Evolutionary conservation across 306 rosid species (phyloP), one percentile per base, ranked within the genome.

Genomic region (Mimosa pudica): DNA sequence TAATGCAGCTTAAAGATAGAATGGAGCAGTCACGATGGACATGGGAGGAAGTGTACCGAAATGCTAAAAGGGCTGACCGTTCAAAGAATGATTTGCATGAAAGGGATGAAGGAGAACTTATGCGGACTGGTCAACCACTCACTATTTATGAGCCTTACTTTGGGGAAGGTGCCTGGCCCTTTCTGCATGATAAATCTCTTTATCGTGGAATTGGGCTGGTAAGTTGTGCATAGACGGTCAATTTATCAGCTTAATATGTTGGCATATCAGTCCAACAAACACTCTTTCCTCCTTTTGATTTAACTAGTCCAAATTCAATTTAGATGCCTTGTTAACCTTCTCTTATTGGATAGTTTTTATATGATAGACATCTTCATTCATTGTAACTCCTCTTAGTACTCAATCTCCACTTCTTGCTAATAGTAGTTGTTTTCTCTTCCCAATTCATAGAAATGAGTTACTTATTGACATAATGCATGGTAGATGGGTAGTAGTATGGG

Each of bases 91-190:
- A 91, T 88, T 88, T 96, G 86, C 98, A 91, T 54, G 99, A 93
- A 86, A 93, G 99, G 82, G 99, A 91, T 66, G 96, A 96, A 7
- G 87, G 97, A 78, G 99, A 96, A 84, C 94, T 96, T 84, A 94
- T 90, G 90, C 88, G 99, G 76, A 93, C 94, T 13, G 99, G 98
- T 74, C 99, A 96, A 71, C 92, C 93, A 4, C 79, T 96, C 61
- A 82, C 94, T 89, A 96, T 96, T 82, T 96, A 96, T 78, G 99
- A 96, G 84, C 99, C 98, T 78, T 96, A 93, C 85, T 81, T 76
- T 46, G 99, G 99, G 55, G 94, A 91, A 89, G 98, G 99, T 76
- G 81, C 88, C 79, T 96, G 99, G 99, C 90, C 97, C 69, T 96
- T 96, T 85, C 92, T 96, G 77, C 99, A 96, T 85, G 18, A 41